Percentiles rank a stretch among this genome's conserved stretches.
phyloP scores from a whole-genome alignment of 257 asterid species.

The Oldenlandia corymbosa region DNA sequence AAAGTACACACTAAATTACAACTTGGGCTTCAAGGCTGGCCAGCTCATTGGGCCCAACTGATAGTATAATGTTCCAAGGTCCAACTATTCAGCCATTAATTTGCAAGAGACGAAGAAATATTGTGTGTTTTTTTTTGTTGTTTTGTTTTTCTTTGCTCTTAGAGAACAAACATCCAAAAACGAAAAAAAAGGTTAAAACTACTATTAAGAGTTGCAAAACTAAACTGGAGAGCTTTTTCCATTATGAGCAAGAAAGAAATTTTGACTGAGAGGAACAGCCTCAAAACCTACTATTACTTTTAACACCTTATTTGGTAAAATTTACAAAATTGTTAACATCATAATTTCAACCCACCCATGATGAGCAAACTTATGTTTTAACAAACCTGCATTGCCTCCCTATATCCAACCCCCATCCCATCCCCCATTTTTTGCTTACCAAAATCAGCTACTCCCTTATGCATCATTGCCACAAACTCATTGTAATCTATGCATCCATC shows the following conservation, averaged over 20 bases:
- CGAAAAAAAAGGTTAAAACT: too few relatives aligned
- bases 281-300: conserved; percentile 5
- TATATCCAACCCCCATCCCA: conserved; percentile 16
- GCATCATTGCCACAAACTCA: conserved; percentile 58
- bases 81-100: too few relatives aligned
- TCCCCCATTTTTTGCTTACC: conserved; percentile 28
- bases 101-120: too few relatives aligned
- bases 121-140: too few relatives aligned
- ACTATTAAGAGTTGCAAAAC: conserved; percentile 1
- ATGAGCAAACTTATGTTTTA: conserved; percentile 10
- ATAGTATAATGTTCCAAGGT: too few relatives aligned
- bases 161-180: too few relatives aligned
- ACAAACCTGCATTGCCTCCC: conserved; percentile 20
- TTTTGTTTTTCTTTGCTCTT: too few relatives aligned
- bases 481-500: conserved; percentile 41
- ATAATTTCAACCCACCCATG: background rate
- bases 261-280: conserved; percentile 4
- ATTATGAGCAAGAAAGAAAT: background rate
- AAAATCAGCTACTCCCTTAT: conserved; percentile 31
- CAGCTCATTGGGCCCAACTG: too few relatives aligned
- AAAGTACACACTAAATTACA: too few relatives aligned
- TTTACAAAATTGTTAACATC: background rate
- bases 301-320: background rate
- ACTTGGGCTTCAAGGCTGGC: too few relatives aligned
- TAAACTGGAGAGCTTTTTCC: background rate